phyloP scores from a whole-genome alignment of 345 rosid genomes.

The Passiflora organensis region DNA sequence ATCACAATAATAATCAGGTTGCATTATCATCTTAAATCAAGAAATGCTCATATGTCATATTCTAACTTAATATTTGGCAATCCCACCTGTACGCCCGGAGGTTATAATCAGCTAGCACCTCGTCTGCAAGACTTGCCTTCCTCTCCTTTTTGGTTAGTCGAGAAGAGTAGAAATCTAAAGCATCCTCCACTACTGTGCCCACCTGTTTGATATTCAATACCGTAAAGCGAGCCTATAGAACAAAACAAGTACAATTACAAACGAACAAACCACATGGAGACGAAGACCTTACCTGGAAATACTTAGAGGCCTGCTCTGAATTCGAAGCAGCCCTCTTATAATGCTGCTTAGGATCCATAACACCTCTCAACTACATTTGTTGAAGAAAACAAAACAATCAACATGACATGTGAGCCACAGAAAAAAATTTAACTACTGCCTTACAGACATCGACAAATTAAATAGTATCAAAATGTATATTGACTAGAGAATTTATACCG shows the following conservation, averaged over 20 bases:
- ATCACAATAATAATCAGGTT: neutral
- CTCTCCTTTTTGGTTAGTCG: conserved; percentile 86
- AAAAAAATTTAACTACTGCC: neutral
- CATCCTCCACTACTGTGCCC: conserved; percentile 72
- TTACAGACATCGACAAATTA: neutral
- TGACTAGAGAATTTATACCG: neutral
- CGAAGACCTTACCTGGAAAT: conserved; percentile 66
- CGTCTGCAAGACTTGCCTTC: conserved; percentile 73
- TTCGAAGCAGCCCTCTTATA: conserved; percentile 66
- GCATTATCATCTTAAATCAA: neutral
- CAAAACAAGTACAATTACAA: neutral
- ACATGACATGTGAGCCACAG: neutral
- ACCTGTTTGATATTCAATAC: conserved; percentile 40
- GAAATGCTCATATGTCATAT: neutral
- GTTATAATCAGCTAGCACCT: conserved; percentile 57
- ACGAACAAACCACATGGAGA: neutral
- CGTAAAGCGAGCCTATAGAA: neutral
- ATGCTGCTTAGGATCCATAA: conserved; percentile 75
- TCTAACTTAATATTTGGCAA: neutral
- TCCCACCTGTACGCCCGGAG: conserved; percentile 58
- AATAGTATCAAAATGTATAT: too few species aligned
- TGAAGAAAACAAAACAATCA: neutral
- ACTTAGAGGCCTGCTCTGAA: conserved; percentile 58
- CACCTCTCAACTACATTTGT: conserved; percentile 61
- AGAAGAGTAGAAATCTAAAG: conserved; percentile 51